Conservation (phyloP, 352 stramenopile species). For the Globisporangium ultimum region DNA sequence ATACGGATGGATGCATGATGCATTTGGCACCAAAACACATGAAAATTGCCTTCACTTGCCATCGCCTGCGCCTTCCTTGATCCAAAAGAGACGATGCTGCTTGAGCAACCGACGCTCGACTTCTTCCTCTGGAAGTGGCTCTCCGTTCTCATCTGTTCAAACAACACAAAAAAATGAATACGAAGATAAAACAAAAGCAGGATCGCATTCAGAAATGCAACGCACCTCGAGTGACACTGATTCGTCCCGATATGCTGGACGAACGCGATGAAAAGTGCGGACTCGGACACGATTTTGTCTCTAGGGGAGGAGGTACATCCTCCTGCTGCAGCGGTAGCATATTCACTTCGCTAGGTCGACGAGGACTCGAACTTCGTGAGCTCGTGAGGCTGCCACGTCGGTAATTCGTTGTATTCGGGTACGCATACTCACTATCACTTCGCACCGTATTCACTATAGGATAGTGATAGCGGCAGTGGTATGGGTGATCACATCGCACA, state of each 20-base stretch:
- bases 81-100: slow-evolving; percentile 75
- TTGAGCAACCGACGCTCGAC: slow-evolving; percentile 53
- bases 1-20: not conserved
- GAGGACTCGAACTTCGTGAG: slow-evolving; percentile 25
- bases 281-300: slow-evolving; percentile 36
- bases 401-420: not conserved
- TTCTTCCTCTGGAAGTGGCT: slow-evolving; percentile 24
- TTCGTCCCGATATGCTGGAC: slow-evolving; percentile 47
- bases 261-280: slow-evolving; percentile 68
- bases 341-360: slow-evolving; percentile 26
- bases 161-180: no score
- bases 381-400: not conserved
- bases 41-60: slow-evolving; percentile 8
- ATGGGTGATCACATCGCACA: not conserved
- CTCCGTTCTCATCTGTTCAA: slow-evolving; percentile 11
- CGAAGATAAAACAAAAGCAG: not conserved
- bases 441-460: not conserved
- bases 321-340: slow-evolving; percentile 20
- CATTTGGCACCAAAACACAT: not conserved
- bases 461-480: slow-evolving; percentile 8
- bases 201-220: not conserved
- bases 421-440: slow-evolving; percentile 2
- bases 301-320: slow-evolving; percentile 11
- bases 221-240: slow-evolving; percentile 55
- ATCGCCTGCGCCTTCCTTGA: slow-evolving; percentile 49